Percentiles rank a stretch among this genome's conserved stretches.
Conservation (phyloP, 306 rosid species). For the Echinosophora koreensis region DNA sequence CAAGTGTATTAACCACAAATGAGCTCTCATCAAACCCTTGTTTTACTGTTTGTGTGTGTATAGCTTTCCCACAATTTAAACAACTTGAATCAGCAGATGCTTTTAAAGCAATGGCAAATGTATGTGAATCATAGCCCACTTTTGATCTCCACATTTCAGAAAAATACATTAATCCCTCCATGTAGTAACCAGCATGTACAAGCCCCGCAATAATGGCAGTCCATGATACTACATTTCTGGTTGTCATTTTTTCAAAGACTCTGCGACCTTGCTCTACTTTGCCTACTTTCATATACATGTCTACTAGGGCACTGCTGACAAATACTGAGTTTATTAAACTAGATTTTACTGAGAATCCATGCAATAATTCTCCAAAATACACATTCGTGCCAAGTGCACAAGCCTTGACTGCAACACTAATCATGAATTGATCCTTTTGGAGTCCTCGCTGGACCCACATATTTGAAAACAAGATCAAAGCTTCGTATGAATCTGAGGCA, state of each 20-base stretch:
- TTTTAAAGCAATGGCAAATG: conserved; percentile 73
- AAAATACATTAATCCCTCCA: conserved; percentile 68
- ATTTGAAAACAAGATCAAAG: conserved; percentile 62
- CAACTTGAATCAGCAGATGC: conserved; percentile 76
- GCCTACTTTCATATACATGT: conserved; percentile 81
- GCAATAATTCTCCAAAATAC: conserved; percentile 61
- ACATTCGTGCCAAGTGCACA: conserved; percentile 60
- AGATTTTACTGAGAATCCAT: conserved; percentile 70
- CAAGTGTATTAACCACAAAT: conserved; percentile 71
- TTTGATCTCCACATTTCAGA: conserved; percentile 79
- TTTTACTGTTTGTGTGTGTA: conserved; percentile 71
- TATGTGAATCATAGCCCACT: conserved; percentile 66
- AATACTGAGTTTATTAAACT: conserved; percentile 69
- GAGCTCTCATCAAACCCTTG: conserved; percentile 72
- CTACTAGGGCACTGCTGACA: conserved; percentile 74
- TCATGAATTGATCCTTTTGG: conserved; percentile 62
- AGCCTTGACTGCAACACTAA: conserved; percentile 76
- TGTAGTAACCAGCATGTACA: conserved; percentile 65
- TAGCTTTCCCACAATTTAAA: conserved; percentile 66
- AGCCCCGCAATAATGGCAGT: conserved; percentile 78
- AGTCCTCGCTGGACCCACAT: conserved; percentile 62
- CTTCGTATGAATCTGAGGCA: conserved; percentile 55
- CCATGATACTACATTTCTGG: conserved; percentile 78
- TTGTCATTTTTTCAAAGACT: conserved; percentile 62
- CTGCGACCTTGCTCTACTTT: conserved; percentile 61